Evolutionary conservation across 2,329 filamentous ascomycete genomes (phyloP), one percentile per base, ranked within the genome.

Genomic region (Cladophialophora bantiana): DNA sequence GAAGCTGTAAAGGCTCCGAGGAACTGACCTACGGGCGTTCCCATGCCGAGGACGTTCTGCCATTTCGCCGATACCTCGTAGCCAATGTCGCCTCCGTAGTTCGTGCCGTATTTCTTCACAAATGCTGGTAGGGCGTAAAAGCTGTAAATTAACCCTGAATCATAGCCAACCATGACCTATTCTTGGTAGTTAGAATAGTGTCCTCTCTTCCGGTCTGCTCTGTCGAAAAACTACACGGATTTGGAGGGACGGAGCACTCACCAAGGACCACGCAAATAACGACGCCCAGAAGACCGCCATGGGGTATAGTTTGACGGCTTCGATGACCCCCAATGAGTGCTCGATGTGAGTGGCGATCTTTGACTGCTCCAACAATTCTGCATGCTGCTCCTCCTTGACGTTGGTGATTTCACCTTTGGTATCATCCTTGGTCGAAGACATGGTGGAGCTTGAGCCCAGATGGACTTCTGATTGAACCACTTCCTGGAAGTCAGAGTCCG

Each of bases 261-360:
- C 69, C 59, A 75, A 54, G 38, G 70, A 73, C 7, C 67, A 69
- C 1, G 73, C 73, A 7, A 75, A 62, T 3, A 74, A 65, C 64
- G 70, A 59, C 40, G 73, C 71, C 73, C 73, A 75, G 52, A 72
- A 85, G 64, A 96, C 89, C 20, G 93, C 93, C 81, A 96, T 94
- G 65, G 92, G 93, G 76, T 97, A 97, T 32, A 95, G 84, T 75
- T 83, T 88, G 77, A 96, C 84, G 68, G 92, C 93, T 81, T 96
- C 88, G 75, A 86, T 75, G 64, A 96, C 82, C 48, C 85, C 90
- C 89, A 92, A 92, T 9, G 81, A 84, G 71, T 88, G 88, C 65
- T 82, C 80, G 70, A 81, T 81, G 34, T 80, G 76, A 3, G 80
- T 78, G 1, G 80, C 80, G 9, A 77, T 73, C 71, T 77, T 79